Percentiles rank a stretch among this genome's conserved stretches.
Conservation (phyloP, 2,329 filamentous ascomycete species). For the Alternaria viburni region DNA sequence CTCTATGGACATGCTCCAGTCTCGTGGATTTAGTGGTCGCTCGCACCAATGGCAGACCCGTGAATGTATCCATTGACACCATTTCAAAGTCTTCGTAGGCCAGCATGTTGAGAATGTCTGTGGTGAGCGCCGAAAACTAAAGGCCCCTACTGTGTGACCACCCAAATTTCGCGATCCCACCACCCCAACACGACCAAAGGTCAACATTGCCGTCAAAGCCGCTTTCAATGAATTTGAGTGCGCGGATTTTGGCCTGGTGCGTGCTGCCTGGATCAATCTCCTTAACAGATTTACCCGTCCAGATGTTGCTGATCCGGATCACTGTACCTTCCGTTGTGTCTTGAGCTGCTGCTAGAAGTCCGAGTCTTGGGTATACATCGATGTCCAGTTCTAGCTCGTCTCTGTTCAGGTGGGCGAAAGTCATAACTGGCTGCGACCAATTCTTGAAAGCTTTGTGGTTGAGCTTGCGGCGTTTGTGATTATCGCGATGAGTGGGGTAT, state of each 20-base stretch:
- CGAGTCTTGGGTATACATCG: conserved; percentile 36
- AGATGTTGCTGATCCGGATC: conserved; percentile 41
- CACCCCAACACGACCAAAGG: conserved; percentile 33
- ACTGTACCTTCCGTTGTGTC: conserved; percentile 21
- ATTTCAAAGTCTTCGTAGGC: neutral
- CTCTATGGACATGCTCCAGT: neutral
- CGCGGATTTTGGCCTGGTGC: conserved; percentile 14
- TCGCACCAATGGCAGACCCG: neutral
- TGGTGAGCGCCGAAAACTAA: neutral
- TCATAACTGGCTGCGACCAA: conserved; percentile 37
- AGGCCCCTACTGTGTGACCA: neutral
- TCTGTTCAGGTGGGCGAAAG: conserved; percentile 34
- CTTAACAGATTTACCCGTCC: conserved; percentile 37
- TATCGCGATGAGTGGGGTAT: conserved; percentile 10
- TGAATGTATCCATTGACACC: neutral
- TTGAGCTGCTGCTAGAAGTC: conserved; percentile 43
- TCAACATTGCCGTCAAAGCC: conserved; percentile 19
- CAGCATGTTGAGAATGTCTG: neutral
- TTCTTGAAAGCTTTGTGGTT: conserved; percentile 8
- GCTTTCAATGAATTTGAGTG: conserved; percentile 40
- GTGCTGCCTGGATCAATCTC: conserved; percentile 17
- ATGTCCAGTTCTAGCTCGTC: conserved; percentile 36
- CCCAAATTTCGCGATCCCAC: conserved; percentile 24
- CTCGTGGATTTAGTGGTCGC: neutral
- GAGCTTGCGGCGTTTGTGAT: conserved; percentile 22